Conservation (phyloP, 208 protist genomes). For the Leishmania gerbilli region DNA sequence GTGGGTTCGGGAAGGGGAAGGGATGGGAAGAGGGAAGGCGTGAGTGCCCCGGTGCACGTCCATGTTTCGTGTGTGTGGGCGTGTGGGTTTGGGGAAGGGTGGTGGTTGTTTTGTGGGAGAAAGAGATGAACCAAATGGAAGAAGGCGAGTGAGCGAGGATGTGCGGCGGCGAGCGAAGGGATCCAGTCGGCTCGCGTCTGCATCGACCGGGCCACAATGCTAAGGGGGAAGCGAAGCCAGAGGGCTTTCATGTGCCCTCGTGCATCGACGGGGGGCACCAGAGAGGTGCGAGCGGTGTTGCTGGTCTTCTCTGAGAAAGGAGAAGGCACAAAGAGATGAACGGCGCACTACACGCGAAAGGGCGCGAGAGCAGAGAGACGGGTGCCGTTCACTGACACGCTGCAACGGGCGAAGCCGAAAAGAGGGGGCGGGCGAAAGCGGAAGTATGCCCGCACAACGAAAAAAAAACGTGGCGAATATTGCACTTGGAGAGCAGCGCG, state of each 20-base stretch:
- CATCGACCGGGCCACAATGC: not conserved
- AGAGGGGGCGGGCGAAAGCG: not conserved
- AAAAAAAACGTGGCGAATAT: not conserved
- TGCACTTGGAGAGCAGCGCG: not conserved
- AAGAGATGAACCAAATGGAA: not conserved
- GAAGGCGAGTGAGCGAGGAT: not conserved
- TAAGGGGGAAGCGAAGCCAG: not conserved
- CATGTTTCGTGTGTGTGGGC: not conserved
- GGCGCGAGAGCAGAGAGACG: not conserved
- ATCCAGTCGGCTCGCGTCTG: not conserved
- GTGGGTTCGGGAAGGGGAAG: not conserved
- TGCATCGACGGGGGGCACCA: not conserved
- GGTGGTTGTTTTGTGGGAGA: not conserved
- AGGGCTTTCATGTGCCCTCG: not conserved
- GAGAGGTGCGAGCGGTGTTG: not conserved
- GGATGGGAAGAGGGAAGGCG: not conserved
- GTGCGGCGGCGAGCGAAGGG: not conserved
- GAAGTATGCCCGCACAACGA: not conserved
- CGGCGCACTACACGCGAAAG: not conserved
- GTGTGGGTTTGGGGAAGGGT: no score
- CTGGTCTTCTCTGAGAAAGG: not conserved
- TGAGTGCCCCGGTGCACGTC: not conserved
- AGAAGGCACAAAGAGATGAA: not conserved
- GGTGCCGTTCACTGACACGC: not conserved
- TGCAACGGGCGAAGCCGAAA: not conserved